Evolutionary conservation across 1,139 yeast species (phyloP).

Genomic region (Arxiozyma bovina): DNA sequence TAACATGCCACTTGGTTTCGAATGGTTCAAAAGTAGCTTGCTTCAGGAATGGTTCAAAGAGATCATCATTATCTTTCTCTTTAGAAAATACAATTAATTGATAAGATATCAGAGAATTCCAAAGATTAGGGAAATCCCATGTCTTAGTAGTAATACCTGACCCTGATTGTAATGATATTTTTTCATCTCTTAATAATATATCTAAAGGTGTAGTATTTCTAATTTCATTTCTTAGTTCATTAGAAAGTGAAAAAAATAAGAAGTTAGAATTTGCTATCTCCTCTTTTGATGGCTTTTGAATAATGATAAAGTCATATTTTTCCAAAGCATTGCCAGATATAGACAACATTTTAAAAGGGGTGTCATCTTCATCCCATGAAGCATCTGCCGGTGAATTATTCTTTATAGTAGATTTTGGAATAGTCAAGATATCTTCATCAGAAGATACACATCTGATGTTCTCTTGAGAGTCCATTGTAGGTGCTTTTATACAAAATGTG

Average conservation of each 20-base stretch:
- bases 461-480: not conserved
- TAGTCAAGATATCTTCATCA: slow-evolving; percentile 29
- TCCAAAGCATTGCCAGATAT: slow-evolving; percentile 33
- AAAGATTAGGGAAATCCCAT: slow-evolving; percentile 18
- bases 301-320: slow-evolving; percentile 42
- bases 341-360: slow-evolving; percentile 43
- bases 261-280: slow-evolving; percentile 33
- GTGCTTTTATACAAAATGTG: slow-evolving; percentile 12
- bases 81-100: slow-evolving; percentile 7
- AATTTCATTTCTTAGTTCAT: not conserved
- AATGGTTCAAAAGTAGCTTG: slow-evolving; percentile 59
- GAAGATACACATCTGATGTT: slow-evolving; percentile 39
- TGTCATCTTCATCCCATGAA: slow-evolving; percentile 40
- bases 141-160: slow-evolving; percentile 6
- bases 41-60: slow-evolving; percentile 55
- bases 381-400: slow-evolving; percentile 39
- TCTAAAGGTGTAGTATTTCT: slow-evolving; percentile 8
- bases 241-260: slow-evolving; percentile 15
- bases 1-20: slow-evolving; percentile 72
- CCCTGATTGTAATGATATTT: slow-evolving; percentile 6
- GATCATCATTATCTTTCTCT: slow-evolving; percentile 10
- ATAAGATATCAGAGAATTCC: slow-evolving; percentile 28
- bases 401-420: slow-evolving; percentile 40
- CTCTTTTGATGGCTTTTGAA: slow-evolving; percentile 29
- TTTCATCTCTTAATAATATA: slow-evolving; percentile 9